Evolutionary conservation across 148 eudicot species (phyloP).

Genomic region (Salicornia ramosissima): DNA sequence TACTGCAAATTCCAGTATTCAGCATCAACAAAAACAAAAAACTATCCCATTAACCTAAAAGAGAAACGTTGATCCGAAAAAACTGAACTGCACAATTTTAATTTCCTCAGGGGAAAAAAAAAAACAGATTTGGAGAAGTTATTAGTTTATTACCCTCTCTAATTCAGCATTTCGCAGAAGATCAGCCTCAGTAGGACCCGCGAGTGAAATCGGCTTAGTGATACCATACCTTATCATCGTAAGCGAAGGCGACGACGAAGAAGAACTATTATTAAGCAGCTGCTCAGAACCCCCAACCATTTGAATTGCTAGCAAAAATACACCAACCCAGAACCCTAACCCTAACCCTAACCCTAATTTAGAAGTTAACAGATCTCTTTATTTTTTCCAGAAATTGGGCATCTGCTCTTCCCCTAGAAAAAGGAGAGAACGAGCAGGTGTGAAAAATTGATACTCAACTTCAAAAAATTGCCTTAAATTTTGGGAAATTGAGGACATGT

Average conservation of each 20-base stretch:
- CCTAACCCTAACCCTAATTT: conserved; percentile 15
- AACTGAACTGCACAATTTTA: not conserved
- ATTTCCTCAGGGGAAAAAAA: no score
- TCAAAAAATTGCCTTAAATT: no score
- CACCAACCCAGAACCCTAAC: conserved; percentile 8
- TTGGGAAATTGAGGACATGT: no score
- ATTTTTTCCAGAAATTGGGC: not conserved
- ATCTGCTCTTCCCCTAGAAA: conserved; percentile 5
- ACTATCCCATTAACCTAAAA: not conserved
- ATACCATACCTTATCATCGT: conserved; percentile 33
- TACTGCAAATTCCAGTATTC: no score
- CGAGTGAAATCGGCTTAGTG: conserved; percentile 53
- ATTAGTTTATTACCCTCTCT: conserved; percentile 49
- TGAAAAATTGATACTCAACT: not conserved
- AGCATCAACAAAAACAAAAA: not conserved
- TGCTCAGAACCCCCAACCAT: conserved; percentile 40
- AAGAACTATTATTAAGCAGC: not conserved
- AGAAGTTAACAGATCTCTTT: conserved; percentile 4
- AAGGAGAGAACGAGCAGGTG: not conserved
- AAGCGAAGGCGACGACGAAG: conserved; percentile 17
- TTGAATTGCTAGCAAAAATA: conserved; percentile 9
- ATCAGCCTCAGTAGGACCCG: conserved; percentile 59
- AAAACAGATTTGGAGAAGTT: no score
- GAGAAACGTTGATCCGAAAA: not conserved
- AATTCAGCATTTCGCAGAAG: conserved; percentile 47